Percentiles rank a stretch among this genome's conserved stretches.
phyloP scores from a whole-genome alignment of 225 moss, liverwort and hornwort genomes.

The Lunularia cruciata region DNA sequence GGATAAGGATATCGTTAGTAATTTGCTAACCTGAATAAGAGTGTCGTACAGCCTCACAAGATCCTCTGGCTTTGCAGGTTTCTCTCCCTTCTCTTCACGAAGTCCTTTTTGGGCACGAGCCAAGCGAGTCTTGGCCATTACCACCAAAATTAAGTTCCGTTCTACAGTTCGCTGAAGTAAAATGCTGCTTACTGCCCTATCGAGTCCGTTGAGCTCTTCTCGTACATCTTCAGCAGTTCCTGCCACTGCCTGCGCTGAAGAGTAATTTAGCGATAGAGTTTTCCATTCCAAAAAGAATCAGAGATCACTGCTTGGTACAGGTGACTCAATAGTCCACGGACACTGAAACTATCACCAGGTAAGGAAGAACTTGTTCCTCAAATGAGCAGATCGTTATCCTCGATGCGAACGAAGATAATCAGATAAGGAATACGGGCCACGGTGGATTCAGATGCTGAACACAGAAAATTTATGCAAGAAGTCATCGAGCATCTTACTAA shows the following conservation, averaged over 20 bases:
- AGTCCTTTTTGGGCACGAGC: slow-evolving; percentile 74
- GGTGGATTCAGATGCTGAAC: too few species aligned
- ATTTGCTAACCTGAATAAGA: slow-evolving; percentile 70
- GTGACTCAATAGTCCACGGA: too few species aligned
- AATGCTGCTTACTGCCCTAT: slow-evolving; percentile 88
- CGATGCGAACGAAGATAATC: too few species aligned
- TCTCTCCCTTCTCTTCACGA: slow-evolving; percentile 95
- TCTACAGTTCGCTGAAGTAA: slow-evolving; percentile 82
- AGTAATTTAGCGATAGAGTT: neutral
- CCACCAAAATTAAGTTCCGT: slow-evolving; percentile 74
- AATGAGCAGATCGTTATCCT: too few species aligned
- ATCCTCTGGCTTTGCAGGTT: slow-evolving; percentile 96
- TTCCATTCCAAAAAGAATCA: too few species aligned
- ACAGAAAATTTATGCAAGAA: too few species aligned
- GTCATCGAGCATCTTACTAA: slow-evolving; percentile 55
- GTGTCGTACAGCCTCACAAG: slow-evolving; percentile 89
- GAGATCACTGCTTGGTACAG: too few species aligned
- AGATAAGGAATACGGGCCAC: too few species aligned
- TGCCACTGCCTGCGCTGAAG: slow-evolving; percentile 58
- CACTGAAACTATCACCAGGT: too few species aligned
- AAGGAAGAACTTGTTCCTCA: too few species aligned
- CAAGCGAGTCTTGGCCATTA: slow-evolving; percentile 67
- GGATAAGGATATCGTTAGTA: too few species aligned
- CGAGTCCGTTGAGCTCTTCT: slow-evolving; percentile 77
- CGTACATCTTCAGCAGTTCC: slow-evolving; percentile 90